Conservation (phyloP, 345 rosid species). For the Eucalyptus globulus region DNA sequence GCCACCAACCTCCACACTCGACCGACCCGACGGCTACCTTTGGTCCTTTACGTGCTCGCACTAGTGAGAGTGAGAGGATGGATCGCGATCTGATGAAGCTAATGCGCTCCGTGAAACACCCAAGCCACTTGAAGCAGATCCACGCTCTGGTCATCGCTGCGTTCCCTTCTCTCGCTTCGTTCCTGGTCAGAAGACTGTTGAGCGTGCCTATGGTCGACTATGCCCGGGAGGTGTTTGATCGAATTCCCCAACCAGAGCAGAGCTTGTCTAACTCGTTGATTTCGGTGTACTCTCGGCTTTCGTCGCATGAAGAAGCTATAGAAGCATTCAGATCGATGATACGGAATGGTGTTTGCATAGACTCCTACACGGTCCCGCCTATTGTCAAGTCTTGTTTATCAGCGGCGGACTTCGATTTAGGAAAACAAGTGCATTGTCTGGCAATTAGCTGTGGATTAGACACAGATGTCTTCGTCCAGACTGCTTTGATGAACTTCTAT, state of each 20-base stretch:
- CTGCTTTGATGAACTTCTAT: neutral
- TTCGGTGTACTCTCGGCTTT: neutral
- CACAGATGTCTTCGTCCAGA: neutral
- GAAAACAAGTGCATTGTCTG: neutral
- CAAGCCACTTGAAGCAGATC: neutral
- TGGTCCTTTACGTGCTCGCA: neutral
- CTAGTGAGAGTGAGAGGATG: neutral
- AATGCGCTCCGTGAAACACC: neutral
- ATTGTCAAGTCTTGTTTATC: neutral
- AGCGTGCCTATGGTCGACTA: neutral
- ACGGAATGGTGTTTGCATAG: neutral
- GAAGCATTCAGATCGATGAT: neutral
- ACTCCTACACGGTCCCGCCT: neutral
- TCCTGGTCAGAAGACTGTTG: neutral
- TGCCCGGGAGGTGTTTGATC: neutral
- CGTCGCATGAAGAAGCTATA: neutral
- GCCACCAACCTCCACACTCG: neutral
- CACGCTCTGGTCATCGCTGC: neutral
- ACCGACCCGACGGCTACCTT: too few relatives aligned
- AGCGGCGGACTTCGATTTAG: neutral
- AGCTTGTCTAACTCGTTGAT: neutral
- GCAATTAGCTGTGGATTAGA: neutral
- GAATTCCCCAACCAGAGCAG: neutral
- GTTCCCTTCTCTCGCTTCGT: neutral
- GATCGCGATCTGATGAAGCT: neutral